Base-by-base conservation (phyloP, 2,329 filamentous ascomycete genomes). In the Penicillium sp. region DNA sequence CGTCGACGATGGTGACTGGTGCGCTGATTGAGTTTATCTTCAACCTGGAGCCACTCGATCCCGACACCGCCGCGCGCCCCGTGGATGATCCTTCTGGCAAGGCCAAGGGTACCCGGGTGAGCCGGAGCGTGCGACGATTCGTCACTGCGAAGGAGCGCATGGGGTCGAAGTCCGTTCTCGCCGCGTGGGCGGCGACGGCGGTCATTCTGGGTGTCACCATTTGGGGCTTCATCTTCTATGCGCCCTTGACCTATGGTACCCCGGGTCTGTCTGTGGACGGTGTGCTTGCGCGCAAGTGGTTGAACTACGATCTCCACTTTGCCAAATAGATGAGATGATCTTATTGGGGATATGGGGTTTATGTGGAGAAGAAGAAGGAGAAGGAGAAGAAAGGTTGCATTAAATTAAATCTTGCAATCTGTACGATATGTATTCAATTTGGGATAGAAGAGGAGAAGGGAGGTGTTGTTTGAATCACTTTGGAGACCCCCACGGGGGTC, bases 271-370 rank as follows among this genome's bases (percentile, higher is more conserved):
- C 80, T 49, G 87, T 96, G 15, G 84, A 87, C 10, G 80, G 91
- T 69, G 89, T 99, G 24, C 76, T 88, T 57, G 83, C 87, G 57
- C 86, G 94, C 73, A 97, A 97, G 80, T 97, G 93, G 93, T 81
- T 99, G 60, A 89, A 90, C 59, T 99, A 97, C 71, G 94, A 99
- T 72, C 81, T 99, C 70, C 94, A 99, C 78, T 99, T 99, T 79
- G 94, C 94, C 53, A 99, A 99, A 84, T 99, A 88, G 78, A 55
- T 17, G 29, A n/a, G n/a, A n/a, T n/a, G n/a, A n/a, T n/a, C n/a
- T n/a, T n/a, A n/a, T n/a, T n/a, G n/a, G n/a, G n/a, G n/a, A n/a
- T n/a, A n/a, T n/a, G n/a, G n/a, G n/a, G n/a, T n/a, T n/a, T n/a
- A n/a, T n/a, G n/a, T n/a, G n/a, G n/a, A n/a, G n/a, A n/a, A n/a